Conservation (phyloP, 116 monocot genomes). For the Phalaenopsis hybrid region DNA sequence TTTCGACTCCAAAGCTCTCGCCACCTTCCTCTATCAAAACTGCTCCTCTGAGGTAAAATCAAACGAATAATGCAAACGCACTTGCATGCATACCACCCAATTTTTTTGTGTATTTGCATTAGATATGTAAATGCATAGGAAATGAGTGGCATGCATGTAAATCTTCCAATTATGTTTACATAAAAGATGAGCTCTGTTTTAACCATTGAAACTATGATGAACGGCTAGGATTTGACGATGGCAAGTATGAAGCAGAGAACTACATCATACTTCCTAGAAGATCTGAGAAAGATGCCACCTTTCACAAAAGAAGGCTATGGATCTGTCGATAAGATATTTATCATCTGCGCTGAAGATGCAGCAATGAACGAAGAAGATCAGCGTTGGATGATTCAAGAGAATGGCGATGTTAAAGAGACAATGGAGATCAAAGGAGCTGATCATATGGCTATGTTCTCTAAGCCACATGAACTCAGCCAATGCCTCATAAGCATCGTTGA, state of each 20-base stretch:
- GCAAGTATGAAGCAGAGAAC: conserved; percentile 7
- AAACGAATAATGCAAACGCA: neutral
- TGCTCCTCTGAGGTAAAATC: conserved; percentile 5
- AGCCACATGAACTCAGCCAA: neutral
- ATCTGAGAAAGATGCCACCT: neutral
- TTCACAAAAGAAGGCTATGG: conserved; percentile 9
- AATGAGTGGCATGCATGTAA: too few relatives aligned
- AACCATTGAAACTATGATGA: neutral
- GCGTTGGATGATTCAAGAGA: conserved; percentile 7
- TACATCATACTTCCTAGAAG: neutral
- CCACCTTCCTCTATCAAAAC: conserved; percentile 3
- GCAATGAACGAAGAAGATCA: neutral
- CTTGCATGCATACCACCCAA: too few relatives aligned
- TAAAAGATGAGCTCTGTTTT: neutral
- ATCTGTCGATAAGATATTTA: conserved; percentile 7
- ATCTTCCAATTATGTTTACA: too few relatives aligned
- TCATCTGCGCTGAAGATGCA: conserved; percentile 3
- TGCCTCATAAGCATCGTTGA: conserved; percentile 22
- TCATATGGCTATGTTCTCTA: conserved; percentile 19
- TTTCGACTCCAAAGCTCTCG: neutral
- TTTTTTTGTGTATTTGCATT: too few relatives aligned
- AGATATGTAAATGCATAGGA: too few relatives aligned
- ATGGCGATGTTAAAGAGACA: conserved; percentile 5
- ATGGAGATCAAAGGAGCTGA: conserved; percentile 28
- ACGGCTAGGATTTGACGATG: conserved; percentile 12